phyloP scores from a whole-genome alignment of 805 yeast species.

The Pachysolen tannophilus region DNA sequence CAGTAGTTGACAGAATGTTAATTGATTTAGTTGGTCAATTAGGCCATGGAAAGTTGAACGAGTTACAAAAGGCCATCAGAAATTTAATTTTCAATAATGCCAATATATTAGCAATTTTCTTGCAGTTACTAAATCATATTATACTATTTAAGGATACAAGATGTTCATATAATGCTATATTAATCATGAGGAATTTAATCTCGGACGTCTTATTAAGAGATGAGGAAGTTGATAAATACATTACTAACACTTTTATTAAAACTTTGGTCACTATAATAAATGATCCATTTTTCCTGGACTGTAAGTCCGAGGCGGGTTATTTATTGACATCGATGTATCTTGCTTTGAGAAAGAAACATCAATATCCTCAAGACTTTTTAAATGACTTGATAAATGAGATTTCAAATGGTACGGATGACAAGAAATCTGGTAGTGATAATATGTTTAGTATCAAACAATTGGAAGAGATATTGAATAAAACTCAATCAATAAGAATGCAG shows the following conservation, averaged over 20 bases:
- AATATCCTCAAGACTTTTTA: conserved; percentile 47
- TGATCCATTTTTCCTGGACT: conserved; percentile 75
- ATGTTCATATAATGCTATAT: conserved; percentile 84
- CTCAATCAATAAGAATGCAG: conserved; percentile 71
- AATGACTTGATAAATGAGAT: conserved; percentile 5
- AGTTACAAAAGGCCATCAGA: conserved; percentile 60
- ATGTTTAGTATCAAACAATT: conserved; percentile 44
- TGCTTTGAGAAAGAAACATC: conserved; percentile 59
- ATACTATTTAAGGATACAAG: conserved; percentile 82
- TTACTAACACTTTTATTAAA: conserved; percentile 60
- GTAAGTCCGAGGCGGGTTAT: conserved; percentile 88
- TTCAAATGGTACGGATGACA: conserved; percentile 34
- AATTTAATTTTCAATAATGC: conserved; percentile 56
- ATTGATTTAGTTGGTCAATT: conserved; percentile 85
- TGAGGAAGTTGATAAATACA: conserved; percentile 65
- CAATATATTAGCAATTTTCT: conserved; percentile 66
- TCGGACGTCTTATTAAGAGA: conserved; percentile 61
- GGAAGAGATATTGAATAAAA: conserved; percentile 53
- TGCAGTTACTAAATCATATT: conserved; percentile 67
- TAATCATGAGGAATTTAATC: conserved; percentile 68
- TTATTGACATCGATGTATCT: conserved; percentile 76
- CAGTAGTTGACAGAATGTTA: conserved; percentile 78
- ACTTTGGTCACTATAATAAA: conserved; percentile 58
- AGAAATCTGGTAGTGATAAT: conserved; percentile 49
- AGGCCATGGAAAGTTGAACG: conserved; percentile 35